Percentiles rank a stretch among this genome's conserved stretches.
Conservation (phyloP, 371 early-diverging fungal species). For the Zancudomyces culisetae region DNA sequence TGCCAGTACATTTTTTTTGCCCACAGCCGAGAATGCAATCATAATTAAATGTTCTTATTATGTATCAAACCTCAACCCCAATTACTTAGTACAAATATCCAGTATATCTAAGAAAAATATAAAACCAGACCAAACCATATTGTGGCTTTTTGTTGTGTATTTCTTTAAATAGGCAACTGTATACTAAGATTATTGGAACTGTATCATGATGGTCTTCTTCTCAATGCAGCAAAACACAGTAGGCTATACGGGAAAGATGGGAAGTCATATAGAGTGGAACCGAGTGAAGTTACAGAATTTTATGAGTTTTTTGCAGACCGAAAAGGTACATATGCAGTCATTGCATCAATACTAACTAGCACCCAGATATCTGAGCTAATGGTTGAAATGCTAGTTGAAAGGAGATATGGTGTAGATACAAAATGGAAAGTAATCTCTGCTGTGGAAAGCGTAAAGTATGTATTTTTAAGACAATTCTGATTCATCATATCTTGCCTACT, state of each 20-base stretch:
- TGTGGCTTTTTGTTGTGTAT: too few species aligned
- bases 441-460: constrained; percentile 58
- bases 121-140: too few species aligned
- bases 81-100: too few species aligned
- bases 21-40: too few species aligned
- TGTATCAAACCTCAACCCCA: too few species aligned
- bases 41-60: too few species aligned
- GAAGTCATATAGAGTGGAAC: constrained; percentile 7
- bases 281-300: constrained; percentile 42
- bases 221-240: constrained; percentile 35
- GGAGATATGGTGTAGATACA: constrained; percentile 38
- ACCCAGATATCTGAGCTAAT: constrained; percentile 61
- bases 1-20: too few species aligned
- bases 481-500: too few species aligned
- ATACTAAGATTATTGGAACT: constrained; percentile 58
- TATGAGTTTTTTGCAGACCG: constrained; percentile 47
- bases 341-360: constrained; percentile 43
- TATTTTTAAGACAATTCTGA: too few species aligned
- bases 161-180: constrained; percentile 61
- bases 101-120: too few species aligned
- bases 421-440: constrained; percentile 44
- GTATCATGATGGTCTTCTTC: constrained; percentile 72
- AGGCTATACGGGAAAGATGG: constrained; percentile 21
- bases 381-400: constrained; percentile 64
- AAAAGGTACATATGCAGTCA: constrained; percentile 29